Evolutionary conservation across 2,329 filamentous ascomycete species (phyloP), one percentile per base, ranked within the genome.

Genomic region (Ophiostoma sp.): DNA sequence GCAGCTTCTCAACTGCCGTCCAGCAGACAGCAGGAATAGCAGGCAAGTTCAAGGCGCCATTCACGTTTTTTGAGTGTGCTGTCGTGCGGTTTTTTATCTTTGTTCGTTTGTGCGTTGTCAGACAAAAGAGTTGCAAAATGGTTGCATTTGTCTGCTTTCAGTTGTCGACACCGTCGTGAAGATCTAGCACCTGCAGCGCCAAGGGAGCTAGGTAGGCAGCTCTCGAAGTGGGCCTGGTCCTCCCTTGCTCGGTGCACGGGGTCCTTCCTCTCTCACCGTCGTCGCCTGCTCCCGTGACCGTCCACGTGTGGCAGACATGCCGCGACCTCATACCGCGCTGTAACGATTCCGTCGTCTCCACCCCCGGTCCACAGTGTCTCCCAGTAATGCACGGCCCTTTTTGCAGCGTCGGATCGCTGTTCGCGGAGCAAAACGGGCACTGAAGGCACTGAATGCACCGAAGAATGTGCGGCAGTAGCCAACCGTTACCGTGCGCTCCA

Each of bases 381-480:
- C 48, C 42, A 72, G 69, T 69, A 71, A 71, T 69, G 50, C 69
- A 71, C 69, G 36, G 69, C 25, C 22, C 55, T 52, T 1, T 39
- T 48, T 48, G 42, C 45, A 63, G 42, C 42, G 36, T 72, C 59
- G 52, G 71, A 28, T 52, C 22, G 36, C 39, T 50, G 42, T 66
- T 69, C 52, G 64, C 70, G 73, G 73, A 74, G 57, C 70, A 72
- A 64, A 59, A 72, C 73, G 70, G 73, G 61, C 73, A 11, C 48
- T 68, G 70, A 55, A 42, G 73, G 61, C 73, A 11, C 48, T 68
- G 70, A 55, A 42, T 31, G 36, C 19, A 15, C 59, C 36, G 36
- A 39, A 39, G 28, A 28, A 28, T 61, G 71, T n/a, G 39, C 39
- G 63, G 52, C 25, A 48, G 52, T 12, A 66, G 55, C 55, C 42